A percentile compares a stretch with the other conserved stretches of the same genome.
Evolutionary conservation across 495 filamentous ascomycete species (phyloP).

Genomic region (Penicillium malachiteum): DNA sequence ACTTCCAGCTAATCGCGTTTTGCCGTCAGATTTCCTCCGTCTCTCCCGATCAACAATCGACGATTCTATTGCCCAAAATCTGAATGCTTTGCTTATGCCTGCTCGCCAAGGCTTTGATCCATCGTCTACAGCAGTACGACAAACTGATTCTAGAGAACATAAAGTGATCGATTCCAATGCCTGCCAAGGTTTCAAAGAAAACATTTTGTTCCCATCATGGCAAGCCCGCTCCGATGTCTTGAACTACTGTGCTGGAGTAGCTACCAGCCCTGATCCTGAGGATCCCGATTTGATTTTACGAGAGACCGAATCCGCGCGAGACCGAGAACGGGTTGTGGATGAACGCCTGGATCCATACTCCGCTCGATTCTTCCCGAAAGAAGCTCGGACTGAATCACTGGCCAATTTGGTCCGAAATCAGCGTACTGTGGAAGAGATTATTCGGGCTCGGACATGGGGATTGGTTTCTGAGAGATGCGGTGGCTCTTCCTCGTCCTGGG

Average conservation of each 20-base stretch:
- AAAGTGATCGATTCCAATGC: slow-evolving; percentile 55
- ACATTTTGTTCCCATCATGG: slow-evolving; percentile 87
- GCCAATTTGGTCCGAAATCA: slow-evolving; percentile 80
- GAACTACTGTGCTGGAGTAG: slow-evolving; percentile 86
- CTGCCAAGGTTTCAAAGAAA: slow-evolving; percentile 72
- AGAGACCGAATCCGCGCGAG: slow-evolving; percentile 65
- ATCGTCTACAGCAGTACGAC: slow-evolving; percentile 64
- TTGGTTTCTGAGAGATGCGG: slow-evolving; percentile 79
- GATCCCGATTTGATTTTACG: slow-evolving; percentile 76
- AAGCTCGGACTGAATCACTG: slow-evolving; percentile 79
- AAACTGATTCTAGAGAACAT: slow-evolving; percentile 39
- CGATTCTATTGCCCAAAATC: slow-evolving; percentile 87
- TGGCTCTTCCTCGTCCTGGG: slow-evolving; percentile 53
- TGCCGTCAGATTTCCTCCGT: slow-evolving; percentile 79
- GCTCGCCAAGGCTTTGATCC: slow-evolving; percentile 73
- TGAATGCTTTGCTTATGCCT: slow-evolving; percentile 87
- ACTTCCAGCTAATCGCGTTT: slow-evolving; percentile 5
- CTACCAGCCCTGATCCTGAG: slow-evolving; percentile 80
- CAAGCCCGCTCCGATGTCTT: slow-evolving; percentile 80
- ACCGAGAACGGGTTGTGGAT: slow-evolving; percentile 76
- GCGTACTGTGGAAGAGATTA: slow-evolving; percentile 80
- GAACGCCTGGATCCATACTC: slow-evolving; percentile 93
- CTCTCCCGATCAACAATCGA: slow-evolving; percentile 83
- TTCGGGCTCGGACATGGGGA: slow-evolving; percentile 79
- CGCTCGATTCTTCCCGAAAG: slow-evolving; percentile 76